Percentiles rank a stretch among this genome's conserved stretches.
Conservation (phyloP, 1,139 yeast genomes). For the Saccharomyces hybrid region DNA sequence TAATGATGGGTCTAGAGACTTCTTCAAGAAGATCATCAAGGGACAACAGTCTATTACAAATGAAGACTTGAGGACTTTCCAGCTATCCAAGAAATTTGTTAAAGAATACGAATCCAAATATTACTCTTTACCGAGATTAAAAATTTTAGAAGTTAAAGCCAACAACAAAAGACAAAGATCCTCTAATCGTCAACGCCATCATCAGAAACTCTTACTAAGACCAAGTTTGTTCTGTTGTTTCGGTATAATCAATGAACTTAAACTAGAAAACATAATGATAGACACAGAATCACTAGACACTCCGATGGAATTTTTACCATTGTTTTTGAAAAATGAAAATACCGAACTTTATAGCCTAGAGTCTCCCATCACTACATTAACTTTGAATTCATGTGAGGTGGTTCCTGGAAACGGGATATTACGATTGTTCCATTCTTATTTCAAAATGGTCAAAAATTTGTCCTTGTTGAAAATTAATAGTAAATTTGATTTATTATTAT, state of each 20-base stretch:
- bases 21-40: conserved; percentile 28
- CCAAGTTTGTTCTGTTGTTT: conserved; percentile 37
- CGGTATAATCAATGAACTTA: conserved; percentile 40
- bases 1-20: conserved; percentile 30
- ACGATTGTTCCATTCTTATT: conserved; percentile 31
- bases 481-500: conserved; percentile 42
- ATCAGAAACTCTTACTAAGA: conserved; percentile 31
- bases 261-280: conserved; percentile 42
- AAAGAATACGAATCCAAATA: conserved; percentile 25
- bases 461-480: conserved; percentile 36
- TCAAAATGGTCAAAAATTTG: conserved; percentile 36
- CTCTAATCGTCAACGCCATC: conserved; percentile 12
- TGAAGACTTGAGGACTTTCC: conserved; percentile 27
- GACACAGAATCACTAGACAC: conserved; percentile 37
- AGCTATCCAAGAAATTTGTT: conserved; percentile 24
- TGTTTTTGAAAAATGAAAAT: conserved; percentile 19
- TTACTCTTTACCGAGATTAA: conserved; percentile 22
- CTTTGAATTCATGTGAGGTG: conserved; percentile 31
- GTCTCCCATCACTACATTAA: conserved; percentile 30
- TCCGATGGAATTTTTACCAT: conserved; percentile 32
- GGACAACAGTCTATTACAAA: conserved; percentile 29
- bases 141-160: conserved; percentile 23
- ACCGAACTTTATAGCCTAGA: conserved; percentile 23
- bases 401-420: conserved; percentile 34
- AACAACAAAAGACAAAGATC: not conserved